phyloP scores from a whole-genome alignment of 495 filamentous ascomycete genomes.

The Cercophora scortea region DNA sequence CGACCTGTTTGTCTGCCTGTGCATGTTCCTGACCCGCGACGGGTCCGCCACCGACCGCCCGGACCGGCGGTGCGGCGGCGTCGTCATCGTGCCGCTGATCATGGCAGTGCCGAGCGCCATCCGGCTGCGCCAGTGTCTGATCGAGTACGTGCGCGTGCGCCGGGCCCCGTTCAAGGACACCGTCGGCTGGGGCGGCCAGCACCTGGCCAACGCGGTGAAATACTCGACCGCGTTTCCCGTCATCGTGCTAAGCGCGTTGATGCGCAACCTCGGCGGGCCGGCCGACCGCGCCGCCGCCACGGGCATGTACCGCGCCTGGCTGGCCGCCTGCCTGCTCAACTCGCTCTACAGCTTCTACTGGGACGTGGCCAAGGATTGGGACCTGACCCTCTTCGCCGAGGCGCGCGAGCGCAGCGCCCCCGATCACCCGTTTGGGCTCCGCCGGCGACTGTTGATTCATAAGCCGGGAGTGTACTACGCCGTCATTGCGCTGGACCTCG shows the following conservation, averaged over 20 bases:
- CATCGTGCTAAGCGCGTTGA: conserved; percentile 65
- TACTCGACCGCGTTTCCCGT: conserved; percentile 90
- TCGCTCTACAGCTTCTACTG: conserved; percentile 94
- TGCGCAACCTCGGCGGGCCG: conserved; percentile 55
- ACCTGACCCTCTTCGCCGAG: conserved; percentile 67
- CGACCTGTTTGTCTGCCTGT: conserved; percentile 79
- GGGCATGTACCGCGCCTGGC: conserved; percentile 45
- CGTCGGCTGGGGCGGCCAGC: conserved; percentile 65
- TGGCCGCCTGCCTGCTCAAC: conserved; percentile 62
- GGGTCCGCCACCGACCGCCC: conserved; percentile 71
- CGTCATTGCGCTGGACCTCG: conserved; percentile 69
- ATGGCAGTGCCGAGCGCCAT: conserved; percentile 76
- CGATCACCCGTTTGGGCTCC: conserved; percentile 69
- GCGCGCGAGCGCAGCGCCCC: conserved; percentile 39
- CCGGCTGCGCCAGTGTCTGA: conserved; percentile 85
- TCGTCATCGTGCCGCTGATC: conserved; percentile 67
- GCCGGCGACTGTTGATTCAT: conserved; percentile 63
- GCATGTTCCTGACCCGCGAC: conserved; percentile 71
- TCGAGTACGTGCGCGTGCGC: conserved; percentile 72
- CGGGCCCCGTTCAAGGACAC: conserved; percentile 36
- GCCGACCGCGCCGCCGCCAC: conserved; percentile 29
- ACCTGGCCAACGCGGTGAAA: conserved; percentile 87
- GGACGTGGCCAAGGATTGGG: conserved; percentile 97
- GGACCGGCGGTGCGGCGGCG: conserved; percentile 70
- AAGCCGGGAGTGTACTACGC: conserved; percentile 66